phyloP scores from a whole-genome alignment of 345 rosid species.

The Moricandia moricandioides region DNA sequence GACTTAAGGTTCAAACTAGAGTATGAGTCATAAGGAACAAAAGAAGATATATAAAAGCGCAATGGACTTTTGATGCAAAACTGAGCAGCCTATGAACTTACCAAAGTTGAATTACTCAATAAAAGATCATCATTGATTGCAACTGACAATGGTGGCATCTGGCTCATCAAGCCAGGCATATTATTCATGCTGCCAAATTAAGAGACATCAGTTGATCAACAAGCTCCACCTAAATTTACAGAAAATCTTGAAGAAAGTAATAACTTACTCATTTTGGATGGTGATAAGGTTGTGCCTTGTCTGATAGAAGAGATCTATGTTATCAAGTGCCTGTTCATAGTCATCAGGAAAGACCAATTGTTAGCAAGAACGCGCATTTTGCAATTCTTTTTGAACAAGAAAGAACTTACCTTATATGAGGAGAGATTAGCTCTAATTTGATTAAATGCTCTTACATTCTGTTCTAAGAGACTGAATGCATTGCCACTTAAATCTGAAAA shows the following conservation, averaged over 20 bases:
- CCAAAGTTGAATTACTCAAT: constrained; percentile 54
- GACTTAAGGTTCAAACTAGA: neutral
- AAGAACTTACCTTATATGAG: constrained; percentile 54
- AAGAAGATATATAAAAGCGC: too few species aligned
- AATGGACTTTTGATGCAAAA: neutral
- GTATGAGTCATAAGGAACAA: neutral
- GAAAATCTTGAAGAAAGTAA: constrained; percentile 15
- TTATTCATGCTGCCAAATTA: constrained; percentile 62
- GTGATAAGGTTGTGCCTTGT: constrained; percentile 68
- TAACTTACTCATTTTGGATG: constrained; percentile 73
- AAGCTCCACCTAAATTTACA: constrained; percentile 12
- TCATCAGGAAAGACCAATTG: neutral
- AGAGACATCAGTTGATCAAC: constrained; percentile 13
- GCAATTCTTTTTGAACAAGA: neutral
- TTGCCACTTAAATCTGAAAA: constrained; percentile 60
- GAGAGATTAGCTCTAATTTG: constrained; percentile 77
- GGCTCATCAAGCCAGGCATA: constrained; percentile 89
- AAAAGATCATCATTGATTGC: constrained; percentile 63
- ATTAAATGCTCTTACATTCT: constrained; percentile 65
- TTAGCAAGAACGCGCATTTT: constrained; percentile 8
- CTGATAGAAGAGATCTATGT: constrained; percentile 61
- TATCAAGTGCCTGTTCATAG: constrained; percentile 68
- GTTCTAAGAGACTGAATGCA: constrained; percentile 64
- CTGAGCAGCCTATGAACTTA: constrained; percentile 33
- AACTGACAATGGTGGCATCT: constrained; percentile 80